Percentiles rank a stretch among this genome's conserved stretches.
phyloP scores from a whole-genome alignment of 2,329 filamentous ascomycete species.

The Exophiala oligosperma region DNA sequence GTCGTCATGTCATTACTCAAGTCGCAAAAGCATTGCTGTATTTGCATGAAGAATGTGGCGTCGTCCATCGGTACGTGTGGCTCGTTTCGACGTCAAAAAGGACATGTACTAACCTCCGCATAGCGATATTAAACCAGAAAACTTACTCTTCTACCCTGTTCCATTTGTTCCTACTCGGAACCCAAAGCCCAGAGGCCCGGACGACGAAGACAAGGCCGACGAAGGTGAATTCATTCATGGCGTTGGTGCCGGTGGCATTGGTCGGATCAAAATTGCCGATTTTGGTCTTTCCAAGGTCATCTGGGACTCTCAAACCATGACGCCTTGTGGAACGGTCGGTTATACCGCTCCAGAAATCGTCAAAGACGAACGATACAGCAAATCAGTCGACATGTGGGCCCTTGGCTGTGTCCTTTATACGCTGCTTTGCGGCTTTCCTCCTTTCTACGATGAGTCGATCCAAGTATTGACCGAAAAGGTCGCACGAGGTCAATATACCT shows the following conservation, averaged over 20 bases:
- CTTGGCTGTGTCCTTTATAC: constrained; percentile 96
- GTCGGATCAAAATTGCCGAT: constrained; percentile 94
- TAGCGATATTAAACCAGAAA: constrained; percentile 96
- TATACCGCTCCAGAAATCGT: constrained; percentile 99
- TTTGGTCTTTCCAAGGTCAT: constrained; percentile 97
- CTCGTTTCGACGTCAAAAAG: constrained; percentile 26
- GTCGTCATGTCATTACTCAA: constrained; percentile 89
- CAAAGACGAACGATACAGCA: constrained; percentile 97
- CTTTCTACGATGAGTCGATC: constrained; percentile 96
- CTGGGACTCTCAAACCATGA: constrained; percentile 98
- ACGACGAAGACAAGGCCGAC: constrained; percentile 95
- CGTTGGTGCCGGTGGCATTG: constrained; percentile 84
- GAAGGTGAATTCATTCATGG: constrained; percentile 90
- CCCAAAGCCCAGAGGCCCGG: constrained; percentile 77
- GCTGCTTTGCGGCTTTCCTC: constrained; percentile 92
- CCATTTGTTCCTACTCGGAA: constrained; percentile 77
- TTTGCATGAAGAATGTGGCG: constrained; percentile 88
- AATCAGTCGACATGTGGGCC: constrained; percentile 99
- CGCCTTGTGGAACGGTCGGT: constrained; percentile 96
- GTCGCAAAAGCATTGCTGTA: constrained; percentile 95
- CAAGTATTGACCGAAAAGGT: constrained; percentile 97
- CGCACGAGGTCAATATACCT: constrained; percentile 93
- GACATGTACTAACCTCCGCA: no score
- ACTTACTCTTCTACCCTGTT: constrained; percentile 87
- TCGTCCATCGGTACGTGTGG: constrained; percentile 84